These are phyloP conservation scores for Cyclospora cayetanensis DNA, from an alignment of 169 alveolate genomes.

Conservation along the genomic window DNA sequence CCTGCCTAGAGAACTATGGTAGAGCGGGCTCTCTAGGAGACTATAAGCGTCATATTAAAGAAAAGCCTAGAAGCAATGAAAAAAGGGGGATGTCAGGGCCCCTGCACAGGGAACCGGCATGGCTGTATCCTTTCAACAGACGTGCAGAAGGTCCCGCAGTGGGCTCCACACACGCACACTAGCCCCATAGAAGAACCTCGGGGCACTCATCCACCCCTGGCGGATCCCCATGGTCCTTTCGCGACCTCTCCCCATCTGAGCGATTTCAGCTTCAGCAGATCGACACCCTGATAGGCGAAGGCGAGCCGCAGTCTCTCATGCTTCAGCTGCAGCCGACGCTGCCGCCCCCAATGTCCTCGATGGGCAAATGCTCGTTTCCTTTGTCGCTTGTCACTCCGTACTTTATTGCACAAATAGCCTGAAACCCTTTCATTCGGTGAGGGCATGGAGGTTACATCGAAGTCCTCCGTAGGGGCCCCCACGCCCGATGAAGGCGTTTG, in stretches of 20 bases:
- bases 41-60: too few species aligned
- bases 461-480: background rate
- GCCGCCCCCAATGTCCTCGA: constrained; percentile 7
- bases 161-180: too few species aligned
- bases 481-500: background rate
- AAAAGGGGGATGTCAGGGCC: too few species aligned
- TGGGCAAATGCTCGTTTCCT: constrained; percentile 41
- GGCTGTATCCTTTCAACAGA: too few species aligned
- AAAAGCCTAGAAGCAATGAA: too few species aligned
- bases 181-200: too few species aligned
- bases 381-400: constrained; percentile 16
- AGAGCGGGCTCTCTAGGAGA: too few species aligned
- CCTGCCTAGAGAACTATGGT: too few species aligned
- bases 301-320: background rate
- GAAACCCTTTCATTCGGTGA: too few species aligned
- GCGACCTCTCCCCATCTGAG: constrained; percentile 53
- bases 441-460: too few species aligned
- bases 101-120: too few species aligned
- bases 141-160: too few species aligned
- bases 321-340: background rate
- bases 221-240: background rate
- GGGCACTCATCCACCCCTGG: background rate
- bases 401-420: constrained; percentile 5
- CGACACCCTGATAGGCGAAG: constrained; percentile 45
- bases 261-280: background rate